These are phyloP conservation scores for Eustoma russellianum DNA, from an alignment of 257 asterid species.

Conservation along the genomic window DNA sequence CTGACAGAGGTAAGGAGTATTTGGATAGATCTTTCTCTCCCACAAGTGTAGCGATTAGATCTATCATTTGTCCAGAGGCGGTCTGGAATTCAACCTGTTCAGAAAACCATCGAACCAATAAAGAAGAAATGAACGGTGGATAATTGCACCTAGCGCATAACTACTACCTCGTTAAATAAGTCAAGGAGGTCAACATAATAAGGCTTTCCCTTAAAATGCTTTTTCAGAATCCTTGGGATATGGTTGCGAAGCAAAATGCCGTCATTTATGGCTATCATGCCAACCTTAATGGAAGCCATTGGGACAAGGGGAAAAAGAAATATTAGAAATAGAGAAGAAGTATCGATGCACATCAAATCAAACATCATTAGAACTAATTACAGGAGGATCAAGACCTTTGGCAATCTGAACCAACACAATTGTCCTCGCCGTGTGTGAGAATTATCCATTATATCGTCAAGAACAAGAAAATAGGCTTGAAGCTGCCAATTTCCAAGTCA, in stretches of 20 bases:
- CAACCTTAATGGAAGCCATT: slow-evolving; percentile 39
- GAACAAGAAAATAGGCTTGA: slow-evolving; percentile 92
- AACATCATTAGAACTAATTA: slow-evolving; percentile 8
- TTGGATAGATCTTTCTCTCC: slow-evolving; percentile 89
- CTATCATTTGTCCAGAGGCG: slow-evolving; percentile 94
- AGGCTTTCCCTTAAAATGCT: slow-evolving; percentile 73
- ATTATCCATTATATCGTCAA: slow-evolving; percentile 85
- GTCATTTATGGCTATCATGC: slow-evolving; percentile 84
- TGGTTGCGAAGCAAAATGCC: slow-evolving; percentile 86
- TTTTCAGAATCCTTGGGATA: slow-evolving; percentile 84
- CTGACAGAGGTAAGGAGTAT: slow-evolving; percentile 79
- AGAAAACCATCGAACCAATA: neutral
- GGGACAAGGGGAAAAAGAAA: neutral
- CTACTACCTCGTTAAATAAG: slow-evolving; percentile 75
- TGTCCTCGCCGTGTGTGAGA: slow-evolving; percentile 92
- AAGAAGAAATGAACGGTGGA: neutral
- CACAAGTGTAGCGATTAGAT: slow-evolving; percentile 72
- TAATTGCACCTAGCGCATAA: neutral
- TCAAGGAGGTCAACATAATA: slow-evolving; percentile 81
- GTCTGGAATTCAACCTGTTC: slow-evolving; percentile 43
- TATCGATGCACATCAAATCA: slow-evolving; percentile 6
- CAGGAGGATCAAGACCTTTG: slow-evolving; percentile 44
- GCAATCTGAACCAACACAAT: slow-evolving; percentile 81
- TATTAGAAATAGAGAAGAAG: slow-evolving; percentile 1
- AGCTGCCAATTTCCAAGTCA: slow-evolving; percentile 45